A percentile compares a stretch with the other conserved stretches of the same genome.
These are phyloP conservation scores for Naematelia encephala DNA, from an alignment of 768 basidiomycete species.

Conservation along the genomic window DNA sequence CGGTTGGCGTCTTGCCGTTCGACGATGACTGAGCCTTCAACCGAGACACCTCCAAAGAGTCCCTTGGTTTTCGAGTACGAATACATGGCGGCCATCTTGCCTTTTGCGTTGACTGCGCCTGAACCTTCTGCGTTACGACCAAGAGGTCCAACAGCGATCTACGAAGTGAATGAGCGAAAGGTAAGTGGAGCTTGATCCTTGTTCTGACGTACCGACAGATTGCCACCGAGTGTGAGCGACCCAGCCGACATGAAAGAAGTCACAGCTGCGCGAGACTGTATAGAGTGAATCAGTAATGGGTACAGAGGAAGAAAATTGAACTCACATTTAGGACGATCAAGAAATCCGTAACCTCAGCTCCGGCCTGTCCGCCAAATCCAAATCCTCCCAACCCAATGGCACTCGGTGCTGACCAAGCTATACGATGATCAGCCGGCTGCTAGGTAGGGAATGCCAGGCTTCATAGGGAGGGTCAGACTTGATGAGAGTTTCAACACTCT, in stretches of 20 bases:
- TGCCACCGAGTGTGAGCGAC: slow-evolving; percentile 82
- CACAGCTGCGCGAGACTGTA: slow-evolving; percentile 51
- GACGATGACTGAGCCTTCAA: slow-evolving; percentile 78
- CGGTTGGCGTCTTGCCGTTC: slow-evolving; percentile 91
- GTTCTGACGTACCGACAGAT: slow-evolving; percentile 69
- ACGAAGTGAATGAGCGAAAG: too few relatives aligned
- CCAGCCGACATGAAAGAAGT: slow-evolving; percentile 94
- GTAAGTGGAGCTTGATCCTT: too few relatives aligned
- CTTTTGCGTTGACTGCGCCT: slow-evolving; percentile 75
- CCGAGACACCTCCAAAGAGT: slow-evolving; percentile 83
- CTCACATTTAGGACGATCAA: slow-evolving; percentile 73
- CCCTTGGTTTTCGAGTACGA: slow-evolving; percentile 73
- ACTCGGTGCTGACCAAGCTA: slow-evolving; percentile 89
- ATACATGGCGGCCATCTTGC: slow-evolving; percentile 88
- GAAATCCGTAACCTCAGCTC: slow-evolving; percentile 75
- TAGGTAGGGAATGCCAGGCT: too few relatives aligned
- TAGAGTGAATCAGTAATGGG: slow-evolving; percentile 60
- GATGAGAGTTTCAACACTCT: too few relatives aligned
- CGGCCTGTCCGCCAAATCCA: slow-evolving; percentile 69
- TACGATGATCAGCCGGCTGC: slow-evolving; percentile 15
- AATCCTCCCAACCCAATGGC: slow-evolving; percentile 91
- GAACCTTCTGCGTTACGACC: slow-evolving; percentile 88
- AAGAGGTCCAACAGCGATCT: slow-evolving; percentile 73
- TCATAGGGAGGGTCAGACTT: too few relatives aligned
- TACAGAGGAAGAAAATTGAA: not conserved